Percentiles rank a stretch among this genome's conserved stretches.
Conservation (phyloP, 805 yeast species). For the Saturnispora dispora region DNA sequence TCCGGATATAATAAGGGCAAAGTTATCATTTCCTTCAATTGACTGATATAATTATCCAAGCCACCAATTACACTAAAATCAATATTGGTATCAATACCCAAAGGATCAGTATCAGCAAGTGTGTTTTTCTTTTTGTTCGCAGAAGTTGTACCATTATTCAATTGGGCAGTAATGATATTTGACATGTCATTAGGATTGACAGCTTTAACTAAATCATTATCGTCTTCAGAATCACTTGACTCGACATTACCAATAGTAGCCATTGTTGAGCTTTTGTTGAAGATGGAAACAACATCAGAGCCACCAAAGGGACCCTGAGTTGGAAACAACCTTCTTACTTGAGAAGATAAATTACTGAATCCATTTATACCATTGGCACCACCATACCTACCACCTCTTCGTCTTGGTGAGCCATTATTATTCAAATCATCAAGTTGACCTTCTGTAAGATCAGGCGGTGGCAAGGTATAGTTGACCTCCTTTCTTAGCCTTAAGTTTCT, state of each 20-base stretch:
- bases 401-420: conserved; percentile 22
- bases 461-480: conserved; percentile 68
- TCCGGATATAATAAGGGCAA: conserved; percentile 91
- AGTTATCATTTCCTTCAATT: conserved; percentile 94
- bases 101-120: conserved; percentile 84
- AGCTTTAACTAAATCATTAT: conserved; percentile 32
- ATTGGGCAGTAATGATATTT: conserved; percentile 15
- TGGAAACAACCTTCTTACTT: conserved; percentile 69
- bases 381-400: conserved; percentile 20
- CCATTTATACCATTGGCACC: conserved; percentile 8
- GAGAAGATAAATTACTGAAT: conserved; percentile 26
- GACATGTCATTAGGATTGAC: conserved; percentile 26
- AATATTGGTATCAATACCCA: conserved; percentile 61
- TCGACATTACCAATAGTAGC: conserved; percentile 31
- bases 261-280: conserved; percentile 39
- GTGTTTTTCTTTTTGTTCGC: conserved; percentile 40
- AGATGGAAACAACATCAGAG: conserved; percentile 77
- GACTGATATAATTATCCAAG: conserved; percentile 79
- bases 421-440: conserved; percentile 22
- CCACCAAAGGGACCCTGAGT: conserved; percentile 99
- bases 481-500: conserved; percentile 57
- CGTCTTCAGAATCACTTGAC: conserved; percentile 41
- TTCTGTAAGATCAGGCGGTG: conserved; percentile 63
- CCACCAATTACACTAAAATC: conserved; percentile 84
- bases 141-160: background rate